Percentiles rank a stretch among this genome's conserved stretches.
These are phyloP conservation scores for Sinapis alba DNA, from an alignment of 441 rosid genomes.

Conservation along the genomic window DNA sequence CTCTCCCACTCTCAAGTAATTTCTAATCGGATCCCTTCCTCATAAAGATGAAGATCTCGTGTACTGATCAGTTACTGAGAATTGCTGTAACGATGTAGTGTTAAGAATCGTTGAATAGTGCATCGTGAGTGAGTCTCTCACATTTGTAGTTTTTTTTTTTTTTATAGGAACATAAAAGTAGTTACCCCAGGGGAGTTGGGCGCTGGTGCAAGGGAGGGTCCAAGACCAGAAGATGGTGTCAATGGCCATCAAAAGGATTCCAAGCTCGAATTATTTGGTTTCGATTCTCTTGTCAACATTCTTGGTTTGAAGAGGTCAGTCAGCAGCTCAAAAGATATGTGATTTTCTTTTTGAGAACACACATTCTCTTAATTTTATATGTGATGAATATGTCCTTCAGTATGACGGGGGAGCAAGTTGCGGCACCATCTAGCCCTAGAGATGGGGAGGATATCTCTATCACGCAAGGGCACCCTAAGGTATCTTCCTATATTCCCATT, in stretches of 20 bases:
- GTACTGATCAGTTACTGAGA: slow-evolving; percentile 11
- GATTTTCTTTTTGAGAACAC: slow-evolving; percentile 20
- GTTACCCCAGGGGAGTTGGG: slow-evolving; percentile 43
- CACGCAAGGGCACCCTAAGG: slow-evolving; percentile 57
- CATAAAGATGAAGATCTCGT: neutral
- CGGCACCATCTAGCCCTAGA: slow-evolving; percentile 84
- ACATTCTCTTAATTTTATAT: slow-evolving; percentile 19
- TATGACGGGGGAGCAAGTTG: slow-evolving; percentile 88
- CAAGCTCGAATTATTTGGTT: slow-evolving; percentile 96
- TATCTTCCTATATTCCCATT: slow-evolving; percentile 27
- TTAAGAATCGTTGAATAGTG: neutral
- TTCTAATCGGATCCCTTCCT: neutral
- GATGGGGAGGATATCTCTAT: slow-evolving; percentile 80
- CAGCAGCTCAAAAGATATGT: neutral
- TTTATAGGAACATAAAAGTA: slow-evolving; percentile 61
- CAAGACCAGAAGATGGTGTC: slow-evolving; percentile 48
- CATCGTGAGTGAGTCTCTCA: slow-evolving; percentile 29
- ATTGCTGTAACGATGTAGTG: neutral
- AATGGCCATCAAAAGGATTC: slow-evolving; percentile 67
- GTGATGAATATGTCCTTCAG: slow-evolving; percentile 56
- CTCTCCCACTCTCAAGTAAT: slow-evolving; percentile 48
- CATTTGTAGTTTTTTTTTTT: slow-evolving; percentile 41
- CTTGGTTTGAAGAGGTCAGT: slow-evolving; percentile 90
- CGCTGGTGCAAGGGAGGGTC: slow-evolving; percentile 46
- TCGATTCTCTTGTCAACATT: slow-evolving; percentile 97